These are phyloP conservation scores for Aspergillus piperis DNA, from an alignment of 2,329 filamentous ascomycete species.

Conservation along the genomic window DNA sequence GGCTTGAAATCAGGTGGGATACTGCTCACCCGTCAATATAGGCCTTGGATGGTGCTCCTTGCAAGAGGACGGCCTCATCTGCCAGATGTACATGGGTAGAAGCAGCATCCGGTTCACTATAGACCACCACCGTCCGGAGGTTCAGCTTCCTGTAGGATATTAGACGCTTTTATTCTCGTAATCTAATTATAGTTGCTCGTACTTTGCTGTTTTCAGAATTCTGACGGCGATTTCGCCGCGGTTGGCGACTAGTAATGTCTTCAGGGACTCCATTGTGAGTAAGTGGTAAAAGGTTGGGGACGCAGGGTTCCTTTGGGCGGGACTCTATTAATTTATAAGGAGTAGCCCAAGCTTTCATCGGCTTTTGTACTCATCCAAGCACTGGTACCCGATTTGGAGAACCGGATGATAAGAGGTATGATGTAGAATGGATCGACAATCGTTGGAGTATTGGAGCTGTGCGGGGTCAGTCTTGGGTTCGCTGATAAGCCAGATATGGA, in stretches of 20 bases:
- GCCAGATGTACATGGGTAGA: slow-evolving; percentile 58
- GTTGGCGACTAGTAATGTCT: slow-evolving; percentile 60
- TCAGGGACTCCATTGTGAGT: slow-evolving; percentile 42
- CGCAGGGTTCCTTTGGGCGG: background rate
- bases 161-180: background rate
- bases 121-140: slow-evolving; percentile 59
- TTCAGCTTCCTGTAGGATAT: slow-evolving; percentile 39
- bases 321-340: background rate
- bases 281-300: background rate
- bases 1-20: background rate
- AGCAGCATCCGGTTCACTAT: slow-evolving; percentile 57
- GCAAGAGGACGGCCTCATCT: slow-evolving; percentile 55
- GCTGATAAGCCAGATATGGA: background rate
- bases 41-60: slow-evolving; percentile 50
- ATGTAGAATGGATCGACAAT: background rate
- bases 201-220: slow-evolving; percentile 54
- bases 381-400: background rate
- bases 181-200: slow-evolving; percentile 1
- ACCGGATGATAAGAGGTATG: background rate
- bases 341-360: background rate
- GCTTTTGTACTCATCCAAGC: background rate
- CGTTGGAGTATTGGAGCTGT: background rate
- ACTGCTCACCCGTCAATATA: slow-evolving; percentile 49
- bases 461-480: background rate
- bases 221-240: slow-evolving; percentile 61